phyloP scores from a whole-genome alignment of 78 protist genomes.

The Monosiga brevicollis region DNA sequence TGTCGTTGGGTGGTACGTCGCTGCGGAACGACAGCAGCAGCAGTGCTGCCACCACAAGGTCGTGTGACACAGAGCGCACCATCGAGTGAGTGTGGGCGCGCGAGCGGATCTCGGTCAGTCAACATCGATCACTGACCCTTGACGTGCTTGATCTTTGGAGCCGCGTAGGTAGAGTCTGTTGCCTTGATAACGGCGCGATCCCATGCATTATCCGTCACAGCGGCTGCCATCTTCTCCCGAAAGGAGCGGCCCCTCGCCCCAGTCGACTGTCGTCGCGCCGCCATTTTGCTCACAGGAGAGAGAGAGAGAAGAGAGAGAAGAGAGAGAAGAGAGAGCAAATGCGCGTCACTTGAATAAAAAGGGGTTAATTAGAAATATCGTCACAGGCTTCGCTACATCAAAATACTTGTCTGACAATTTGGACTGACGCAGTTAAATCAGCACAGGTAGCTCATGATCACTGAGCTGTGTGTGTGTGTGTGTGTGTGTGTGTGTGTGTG shows the following conservation, averaged over 20 bases:
- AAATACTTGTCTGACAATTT: too few relatives aligned
- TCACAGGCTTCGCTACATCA: neutral
- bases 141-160: neutral
- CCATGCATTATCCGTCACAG: neutral
- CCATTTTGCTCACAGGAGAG: neutral
- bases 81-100: too few relatives aligned
- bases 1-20: neutral
- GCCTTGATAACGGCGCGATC: neutral
- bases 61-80: too few relatives aligned
- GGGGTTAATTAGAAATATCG: neutral
- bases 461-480: neutral
- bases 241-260: neutral
- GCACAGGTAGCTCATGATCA: neutral
- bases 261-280: neutral
- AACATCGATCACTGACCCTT: neutral
- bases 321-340: neutral
- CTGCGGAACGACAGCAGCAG: neutral
- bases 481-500: neutral
- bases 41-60: neutral
- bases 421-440: neutral
- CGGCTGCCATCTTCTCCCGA: neutral
- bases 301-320: neutral
- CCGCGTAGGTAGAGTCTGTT: neutral
- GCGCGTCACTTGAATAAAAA: neutral
- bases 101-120: too few relatives aligned